These are phyloP conservation scores for Xylariales sp. DNA, from an alignment of 2,329 filamentous ascomycete species.

Conservation along the genomic window DNA sequence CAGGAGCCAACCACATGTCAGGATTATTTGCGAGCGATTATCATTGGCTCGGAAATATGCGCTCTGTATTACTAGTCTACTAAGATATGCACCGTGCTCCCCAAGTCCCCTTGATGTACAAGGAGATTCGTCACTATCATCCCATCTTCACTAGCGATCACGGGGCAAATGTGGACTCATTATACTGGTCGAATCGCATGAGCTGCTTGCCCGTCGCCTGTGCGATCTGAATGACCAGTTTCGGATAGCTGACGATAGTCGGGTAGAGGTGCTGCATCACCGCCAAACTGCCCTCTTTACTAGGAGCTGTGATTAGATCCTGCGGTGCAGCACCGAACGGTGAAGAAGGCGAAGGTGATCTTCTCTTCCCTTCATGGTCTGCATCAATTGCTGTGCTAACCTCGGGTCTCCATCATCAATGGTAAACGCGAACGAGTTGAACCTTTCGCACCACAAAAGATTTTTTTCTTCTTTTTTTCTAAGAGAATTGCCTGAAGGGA, in stretches of 20 bases:
- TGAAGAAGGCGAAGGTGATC: constrained; percentile 67
- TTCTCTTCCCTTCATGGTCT: constrained; percentile 56
- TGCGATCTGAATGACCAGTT: constrained; percentile 60
- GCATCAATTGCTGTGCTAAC: constrained; percentile 55
- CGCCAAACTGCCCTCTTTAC: constrained; percentile 58
- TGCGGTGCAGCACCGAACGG: constrained; percentile 59
- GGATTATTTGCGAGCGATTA: no score
- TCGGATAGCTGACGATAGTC: constrained; percentile 58
- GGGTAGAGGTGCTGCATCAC: constrained; percentile 67
- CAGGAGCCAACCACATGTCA: no score
- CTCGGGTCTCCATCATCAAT: constrained; percentile 63
- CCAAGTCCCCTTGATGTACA: no score
- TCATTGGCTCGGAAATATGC: no score
- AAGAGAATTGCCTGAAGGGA: constrained; percentile 56
- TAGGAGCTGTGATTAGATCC: constrained; percentile 57
- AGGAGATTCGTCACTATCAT: no score
- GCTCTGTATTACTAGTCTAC: no score
- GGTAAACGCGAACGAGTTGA: constrained; percentile 67
- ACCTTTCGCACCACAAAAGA: constrained; percentile 59
- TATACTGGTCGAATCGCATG: constrained; percentile 62
- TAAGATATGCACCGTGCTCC: no score
- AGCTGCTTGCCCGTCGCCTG: constrained; percentile 59
- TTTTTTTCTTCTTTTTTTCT: no score
- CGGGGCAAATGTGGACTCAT: constrained; percentile 55
- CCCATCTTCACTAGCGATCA: no score